These are phyloP conservation scores for Phytophthora idaei DNA, from an alignment of 352 stramenopile genomes.

Conservation along the genomic window DNA sequence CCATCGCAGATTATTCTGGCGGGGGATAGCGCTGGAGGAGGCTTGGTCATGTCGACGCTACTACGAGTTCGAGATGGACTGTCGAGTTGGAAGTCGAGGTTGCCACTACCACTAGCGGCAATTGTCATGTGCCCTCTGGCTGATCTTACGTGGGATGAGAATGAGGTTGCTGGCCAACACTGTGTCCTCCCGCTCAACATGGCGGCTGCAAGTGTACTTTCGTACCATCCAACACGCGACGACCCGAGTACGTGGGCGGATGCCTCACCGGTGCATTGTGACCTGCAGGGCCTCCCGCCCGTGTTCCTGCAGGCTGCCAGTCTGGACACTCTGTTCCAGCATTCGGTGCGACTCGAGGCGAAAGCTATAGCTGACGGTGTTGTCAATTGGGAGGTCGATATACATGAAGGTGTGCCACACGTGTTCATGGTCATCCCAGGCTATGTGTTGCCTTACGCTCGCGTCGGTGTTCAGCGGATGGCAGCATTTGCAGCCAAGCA, in stretches of 20 bases:
- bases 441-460: constrained; percentile 38
- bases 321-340: constrained; percentile 40
- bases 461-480: constrained; percentile 29
- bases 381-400: constrained; percentile 41
- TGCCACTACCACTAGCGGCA: constrained; percentile 33
- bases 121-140: constrained; percentile 47
- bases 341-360: constrained; percentile 30
- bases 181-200: constrained; percentile 39
- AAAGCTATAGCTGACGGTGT: constrained; percentile 38
- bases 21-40: constrained; percentile 46
- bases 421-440: constrained; percentile 44
- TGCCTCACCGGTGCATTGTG: constrained; percentile 41
- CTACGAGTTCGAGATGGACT: constrained; percentile 35
- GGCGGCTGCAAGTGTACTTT: constrained; percentile 5
- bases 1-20: constrained; percentile 43
- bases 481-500: constrained; percentile 36
- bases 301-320: constrained; percentile 39
- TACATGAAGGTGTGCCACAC: constrained; percentile 45
- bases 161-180: constrained; percentile 19
- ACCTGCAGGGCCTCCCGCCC: constrained; percentile 39
- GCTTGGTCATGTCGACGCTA: constrained; percentile 45
- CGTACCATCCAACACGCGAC: constrained; percentile 28
- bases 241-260: constrained; percentile 39
- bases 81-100: constrained; percentile 26
- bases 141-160: constrained; percentile 39